Percentiles rank a stretch among this genome's conserved stretches.
These are phyloP conservation scores for Pythium aristosporum DNA, from an alignment of 352 stramenopile genomes.

Conservation along the genomic window DNA sequence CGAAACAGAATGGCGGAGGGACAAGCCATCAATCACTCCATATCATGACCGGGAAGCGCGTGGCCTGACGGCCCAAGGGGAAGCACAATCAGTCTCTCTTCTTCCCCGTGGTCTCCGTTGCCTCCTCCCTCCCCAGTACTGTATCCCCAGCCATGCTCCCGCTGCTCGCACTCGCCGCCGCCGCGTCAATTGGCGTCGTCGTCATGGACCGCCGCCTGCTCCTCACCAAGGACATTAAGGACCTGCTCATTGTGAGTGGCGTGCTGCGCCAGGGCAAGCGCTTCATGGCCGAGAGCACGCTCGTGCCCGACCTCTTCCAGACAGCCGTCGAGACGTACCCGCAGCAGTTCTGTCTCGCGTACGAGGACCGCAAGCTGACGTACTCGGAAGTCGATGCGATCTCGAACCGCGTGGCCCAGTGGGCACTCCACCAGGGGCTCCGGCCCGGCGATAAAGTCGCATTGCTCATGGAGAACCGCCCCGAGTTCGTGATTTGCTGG, in stretches of 20 bases:
- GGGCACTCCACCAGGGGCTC: conserved; percentile 54
- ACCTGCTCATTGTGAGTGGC: conserved; percentile 35
- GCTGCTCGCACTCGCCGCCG: conserved; percentile 34
- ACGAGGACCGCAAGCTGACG: conserved; percentile 44
- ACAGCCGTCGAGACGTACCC: conserved; percentile 52
- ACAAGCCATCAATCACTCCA: too few species aligned
- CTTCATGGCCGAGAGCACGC: conserved; percentile 32
- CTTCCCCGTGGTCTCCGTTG: not conserved
- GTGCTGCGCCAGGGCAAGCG: conserved; percentile 44
- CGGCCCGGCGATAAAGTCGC: conserved; percentile 64
- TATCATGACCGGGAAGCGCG: too few species aligned
- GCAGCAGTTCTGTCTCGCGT: conserved; percentile 62
- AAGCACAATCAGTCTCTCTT: not conserved
- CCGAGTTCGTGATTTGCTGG: conserved; percentile 82
- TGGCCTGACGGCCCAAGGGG: not conserved
- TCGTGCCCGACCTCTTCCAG: conserved; percentile 65
- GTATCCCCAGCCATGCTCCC: conserved; percentile 1
- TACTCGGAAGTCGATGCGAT: conserved; percentile 64
- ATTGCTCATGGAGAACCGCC: conserved; percentile 85
- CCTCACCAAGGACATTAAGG: conserved; percentile 56
- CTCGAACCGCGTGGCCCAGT: conserved; percentile 76
- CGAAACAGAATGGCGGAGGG: too few species aligned
- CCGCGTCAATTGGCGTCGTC: conserved; percentile 4
- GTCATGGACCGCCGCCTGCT: conserved; percentile 44
- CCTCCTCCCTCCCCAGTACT: too few species aligned